Evolutionary conservation across 768 basidiomycete species (phyloP).

Genomic region (Xerocomellus dryophilus): DNA sequence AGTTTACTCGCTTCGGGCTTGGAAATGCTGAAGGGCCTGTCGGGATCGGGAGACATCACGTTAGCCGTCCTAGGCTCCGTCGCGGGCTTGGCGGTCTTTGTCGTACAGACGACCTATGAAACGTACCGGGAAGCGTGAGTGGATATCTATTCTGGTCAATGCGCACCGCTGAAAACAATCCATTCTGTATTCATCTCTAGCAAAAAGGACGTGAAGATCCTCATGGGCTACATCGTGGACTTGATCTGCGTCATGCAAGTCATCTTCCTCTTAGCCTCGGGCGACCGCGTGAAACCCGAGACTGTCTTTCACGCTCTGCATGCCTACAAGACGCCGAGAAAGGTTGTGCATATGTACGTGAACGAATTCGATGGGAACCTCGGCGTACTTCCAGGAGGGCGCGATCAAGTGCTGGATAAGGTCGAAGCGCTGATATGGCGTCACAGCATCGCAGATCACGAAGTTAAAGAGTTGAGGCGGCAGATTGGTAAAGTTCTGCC

Average conservation of each 20-base stretch:
- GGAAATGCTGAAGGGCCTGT: not conserved
- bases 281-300: not conserved
- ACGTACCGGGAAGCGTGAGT: constrained; percentile 11
- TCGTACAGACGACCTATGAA: not conserved
- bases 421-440: constrained; percentile 14
- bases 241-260: constrained; percentile 18
- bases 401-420: constrained; percentile 11
- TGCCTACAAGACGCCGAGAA: constrained; percentile 1
- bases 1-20: not conserved
- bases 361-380: not conserved
- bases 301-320: not conserved
- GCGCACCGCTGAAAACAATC: not conserved
- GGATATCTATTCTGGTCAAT: too few relatives aligned
- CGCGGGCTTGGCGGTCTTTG: not conserved
- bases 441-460: constrained; percentile 6
- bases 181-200: not conserved
- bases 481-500: not conserved
- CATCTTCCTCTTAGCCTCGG: constrained; percentile 1
- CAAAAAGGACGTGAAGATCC: constrained; percentile 7
- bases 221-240: constrained; percentile 15
- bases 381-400: constrained; percentile 3
- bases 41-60: not conserved
- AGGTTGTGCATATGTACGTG: not conserved
- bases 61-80: not conserved
- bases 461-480: constrained; percentile 1